phyloP scores from a whole-genome alignment of 768 basidiomycete genomes.

The Tephrocybe sp. region DNA sequence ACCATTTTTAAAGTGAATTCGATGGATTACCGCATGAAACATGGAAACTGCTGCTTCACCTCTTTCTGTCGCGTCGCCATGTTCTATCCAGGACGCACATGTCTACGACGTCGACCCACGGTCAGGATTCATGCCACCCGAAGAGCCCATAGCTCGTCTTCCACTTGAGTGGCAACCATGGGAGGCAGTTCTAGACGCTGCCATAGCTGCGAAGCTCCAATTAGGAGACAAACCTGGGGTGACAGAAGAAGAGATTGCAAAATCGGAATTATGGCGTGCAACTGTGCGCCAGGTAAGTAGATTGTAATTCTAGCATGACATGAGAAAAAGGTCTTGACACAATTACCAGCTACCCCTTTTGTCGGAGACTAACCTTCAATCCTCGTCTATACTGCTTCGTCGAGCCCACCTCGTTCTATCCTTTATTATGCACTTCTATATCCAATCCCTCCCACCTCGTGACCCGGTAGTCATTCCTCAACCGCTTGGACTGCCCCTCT shows the following conservation, averaged over 20 bases:
- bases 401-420: slow-evolving; percentile 73
- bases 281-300: slow-evolving; percentile 41
- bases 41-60: background rate
- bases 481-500: slow-evolving; percentile 69
- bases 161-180: slow-evolving; percentile 17
- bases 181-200: slow-evolving; percentile 17
- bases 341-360: slow-evolving; percentile 50
- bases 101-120: slow-evolving; percentile 17
- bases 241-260: slow-evolving; percentile 30
- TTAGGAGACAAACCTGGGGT: slow-evolving; percentile 49
- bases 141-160: slow-evolving; percentile 14
- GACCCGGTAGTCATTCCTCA: slow-evolving; percentile 62
- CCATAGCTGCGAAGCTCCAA: slow-evolving; percentile 28
- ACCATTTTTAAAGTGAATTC: background rate
- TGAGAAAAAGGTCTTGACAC: background rate
- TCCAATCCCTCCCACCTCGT: slow-evolving; percentile 58
- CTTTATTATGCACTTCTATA: slow-evolving; percentile 75
- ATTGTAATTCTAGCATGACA: background rate
- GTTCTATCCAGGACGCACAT: slow-evolving; percentile 3
- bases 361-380: slow-evolving; percentile 39
- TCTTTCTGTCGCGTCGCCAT: background rate
- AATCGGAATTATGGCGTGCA: slow-evolving; percentile 44
- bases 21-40: background rate
- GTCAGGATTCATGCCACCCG: slow-evolving; percentile 18
- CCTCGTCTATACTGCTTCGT: slow-evolving; percentile 56